phyloP scores from a whole-genome alignment of 305 asterid genomes.

The Ruellia speciosa region DNA sequence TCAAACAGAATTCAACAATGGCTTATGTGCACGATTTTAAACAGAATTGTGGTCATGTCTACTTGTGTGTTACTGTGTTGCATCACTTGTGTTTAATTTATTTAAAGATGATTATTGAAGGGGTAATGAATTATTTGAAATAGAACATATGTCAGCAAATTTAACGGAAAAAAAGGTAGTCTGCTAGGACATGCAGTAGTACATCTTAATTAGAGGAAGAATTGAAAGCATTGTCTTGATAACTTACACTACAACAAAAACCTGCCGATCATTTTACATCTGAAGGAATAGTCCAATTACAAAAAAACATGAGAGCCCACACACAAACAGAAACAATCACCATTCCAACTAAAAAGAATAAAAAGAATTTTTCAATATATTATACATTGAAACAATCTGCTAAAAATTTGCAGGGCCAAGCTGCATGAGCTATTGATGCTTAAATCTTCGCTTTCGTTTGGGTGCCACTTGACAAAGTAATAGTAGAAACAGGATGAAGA shows the following conservation, averaged over 20 bases:
- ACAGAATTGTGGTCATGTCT: too few relatives aligned
- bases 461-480: too few relatives aligned
- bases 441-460: too few relatives aligned
- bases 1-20: too few relatives aligned
- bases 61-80: too few relatives aligned
- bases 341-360: background rate
- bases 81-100: too few relatives aligned
- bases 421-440: slow-evolving; percentile 3
- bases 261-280: background rate
- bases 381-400: background rate
- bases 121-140: too few relatives aligned
- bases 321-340: background rate
- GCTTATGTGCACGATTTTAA: too few relatives aligned
- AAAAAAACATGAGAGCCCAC: background rate
- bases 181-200: background rate
- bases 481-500: too few relatives aligned
- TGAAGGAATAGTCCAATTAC: background rate
- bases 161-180: too few relatives aligned
- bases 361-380: background rate
- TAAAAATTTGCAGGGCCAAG: slow-evolving; percentile 5
- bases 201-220: background rate
- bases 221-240: background rate
- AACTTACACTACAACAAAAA: background rate
- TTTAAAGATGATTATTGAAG: too few relatives aligned
- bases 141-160: too few relatives aligned